A percentile compares a stretch with the other conserved stretches of the same genome.
Evolutionary conservation across 768 basidiomycete species (phyloP).

Genomic region (Hericium erinaceus): DNA sequence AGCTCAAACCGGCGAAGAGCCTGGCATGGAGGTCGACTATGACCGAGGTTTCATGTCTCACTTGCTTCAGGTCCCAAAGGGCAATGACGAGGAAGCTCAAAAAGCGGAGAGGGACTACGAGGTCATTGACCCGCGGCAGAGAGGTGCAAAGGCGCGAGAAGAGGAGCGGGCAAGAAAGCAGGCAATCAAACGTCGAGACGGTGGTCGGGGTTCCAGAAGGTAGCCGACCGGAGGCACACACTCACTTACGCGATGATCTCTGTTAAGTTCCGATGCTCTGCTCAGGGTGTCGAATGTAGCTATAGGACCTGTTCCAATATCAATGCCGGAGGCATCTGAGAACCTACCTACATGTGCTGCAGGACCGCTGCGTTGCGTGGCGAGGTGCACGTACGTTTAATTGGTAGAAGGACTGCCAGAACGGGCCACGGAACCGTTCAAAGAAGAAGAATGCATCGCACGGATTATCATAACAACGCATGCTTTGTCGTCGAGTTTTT

Average conservation of each 20-base stretch:
- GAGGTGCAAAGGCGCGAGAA: conserved; percentile 66
- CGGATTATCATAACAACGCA: too few relatives aligned
- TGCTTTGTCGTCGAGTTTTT: too few relatives aligned
- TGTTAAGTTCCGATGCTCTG: too few relatives aligned
- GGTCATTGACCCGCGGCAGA: conserved; percentile 75
- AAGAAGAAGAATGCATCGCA: too few relatives aligned
- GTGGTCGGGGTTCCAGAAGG: conserved; percentile 20
- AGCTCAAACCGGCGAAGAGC: conserved; percentile 28
- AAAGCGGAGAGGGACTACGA: conserved; percentile 84
- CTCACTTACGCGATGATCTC: neutral
- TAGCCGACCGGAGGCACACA: conserved; percentile 2
- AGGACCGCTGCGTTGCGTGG: too few relatives aligned
- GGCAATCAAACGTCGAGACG: conserved; percentile 17
- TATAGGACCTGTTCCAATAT: too few relatives aligned
- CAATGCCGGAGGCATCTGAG: too few relatives aligned
- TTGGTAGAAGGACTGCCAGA: too few relatives aligned
- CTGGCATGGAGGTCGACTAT: conserved; percentile 68
- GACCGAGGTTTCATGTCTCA: conserved; percentile 71
- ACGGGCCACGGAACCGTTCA: too few relatives aligned
- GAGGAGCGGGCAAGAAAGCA: conserved; percentile 66
- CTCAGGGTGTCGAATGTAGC: too few relatives aligned
- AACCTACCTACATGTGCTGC: too few relatives aligned
- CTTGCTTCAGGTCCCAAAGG: conserved; percentile 68
- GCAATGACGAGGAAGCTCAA: conserved; percentile 59
- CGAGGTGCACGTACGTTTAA: too few relatives aligned